These are phyloP conservation scores for Boletus tylopilopsis DNA, from an alignment of 768 basidiomycete genomes.

Conservation along the genomic window DNA sequence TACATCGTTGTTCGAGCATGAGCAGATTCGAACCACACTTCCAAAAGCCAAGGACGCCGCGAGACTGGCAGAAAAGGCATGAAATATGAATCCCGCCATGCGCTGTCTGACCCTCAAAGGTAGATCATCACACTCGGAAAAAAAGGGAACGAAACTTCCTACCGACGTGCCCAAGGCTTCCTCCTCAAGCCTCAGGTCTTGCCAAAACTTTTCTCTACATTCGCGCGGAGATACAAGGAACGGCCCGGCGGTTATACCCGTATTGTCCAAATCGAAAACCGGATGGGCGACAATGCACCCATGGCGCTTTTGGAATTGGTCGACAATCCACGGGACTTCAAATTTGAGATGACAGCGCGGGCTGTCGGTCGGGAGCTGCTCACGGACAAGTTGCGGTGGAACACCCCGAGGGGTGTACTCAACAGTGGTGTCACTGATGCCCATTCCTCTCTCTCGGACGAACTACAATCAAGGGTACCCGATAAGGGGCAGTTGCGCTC, in stretches of 20 bases:
- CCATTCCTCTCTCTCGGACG: conserved; percentile 45
- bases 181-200: conserved; percentile 68
- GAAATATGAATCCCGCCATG: background rate
- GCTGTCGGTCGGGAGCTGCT: conserved; percentile 83
- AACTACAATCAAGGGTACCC: conserved; percentile 37
- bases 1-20: conserved; percentile 89
- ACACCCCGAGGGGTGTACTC: conserved; percentile 44
- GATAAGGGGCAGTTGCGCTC: conserved; percentile 49
- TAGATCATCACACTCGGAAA: conserved; percentile 94
- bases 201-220: conserved; percentile 79
- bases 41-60: conserved; percentile 93
- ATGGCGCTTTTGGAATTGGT: conserved; percentile 92
- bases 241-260: conserved; percentile 95
- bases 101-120: conserved; percentile 4
- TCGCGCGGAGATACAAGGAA: conserved; percentile 73
- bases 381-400: conserved; percentile 46
- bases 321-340: conserved; percentile 86
- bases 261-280: conserved; percentile 86
- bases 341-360: conserved; percentile 84
- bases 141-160: conserved; percentile 68
- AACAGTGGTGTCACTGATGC: conserved; percentile 48
- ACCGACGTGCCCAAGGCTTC: conserved; percentile 71
- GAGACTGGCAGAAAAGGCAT: conserved; percentile 87
- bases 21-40: conserved; percentile 92
- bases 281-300: conserved; percentile 90